Conservation (phyloP, 169 alveolate species). For the Babesia ovis region DNA sequence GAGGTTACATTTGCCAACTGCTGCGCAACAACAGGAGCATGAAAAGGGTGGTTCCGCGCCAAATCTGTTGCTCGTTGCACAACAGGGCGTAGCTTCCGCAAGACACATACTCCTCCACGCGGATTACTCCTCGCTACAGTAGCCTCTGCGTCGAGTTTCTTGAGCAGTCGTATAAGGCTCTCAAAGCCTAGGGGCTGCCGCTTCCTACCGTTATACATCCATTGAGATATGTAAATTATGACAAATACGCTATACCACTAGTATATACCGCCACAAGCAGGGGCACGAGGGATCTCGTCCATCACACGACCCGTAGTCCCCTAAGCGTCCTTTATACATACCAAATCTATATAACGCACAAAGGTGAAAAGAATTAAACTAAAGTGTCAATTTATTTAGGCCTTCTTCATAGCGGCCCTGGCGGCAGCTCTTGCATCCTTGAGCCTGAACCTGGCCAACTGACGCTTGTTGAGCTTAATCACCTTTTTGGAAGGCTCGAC, state of each 20-base stretch:
- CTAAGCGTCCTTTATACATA: no score
- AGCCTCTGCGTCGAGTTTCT: neutral
- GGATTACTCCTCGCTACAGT: neutral
- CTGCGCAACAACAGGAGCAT: conserved; percentile 38
- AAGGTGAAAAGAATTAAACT: neutral
- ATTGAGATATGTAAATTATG: neutral
- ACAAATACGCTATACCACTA: no score
- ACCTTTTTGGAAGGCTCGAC: conserved; percentile 64
- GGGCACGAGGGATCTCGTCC: no score
- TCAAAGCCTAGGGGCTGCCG: conserved; percentile 28
- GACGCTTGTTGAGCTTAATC: conserved; percentile 79
- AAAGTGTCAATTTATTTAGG: neutral
- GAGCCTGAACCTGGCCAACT: conserved; percentile 78
- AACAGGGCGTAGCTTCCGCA: conserved; percentile 1
- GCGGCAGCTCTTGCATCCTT: conserved; percentile 56
- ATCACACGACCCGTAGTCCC: no score
- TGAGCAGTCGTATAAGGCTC: conserved; percentile 13
- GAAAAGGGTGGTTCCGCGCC: conserved; percentile 38
- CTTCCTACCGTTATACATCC: conserved; percentile 9
- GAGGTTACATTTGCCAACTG: conserved; percentile 32
- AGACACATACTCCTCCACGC: neutral
- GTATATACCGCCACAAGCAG: no score
- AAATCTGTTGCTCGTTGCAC: neutral
- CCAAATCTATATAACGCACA: no score
- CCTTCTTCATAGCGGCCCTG: conserved; percentile 16